These are phyloP conservation scores for Podaxis rugospora DNA, from an alignment of 768 basidiomycete genomes.

Conservation along the genomic window DNA sequence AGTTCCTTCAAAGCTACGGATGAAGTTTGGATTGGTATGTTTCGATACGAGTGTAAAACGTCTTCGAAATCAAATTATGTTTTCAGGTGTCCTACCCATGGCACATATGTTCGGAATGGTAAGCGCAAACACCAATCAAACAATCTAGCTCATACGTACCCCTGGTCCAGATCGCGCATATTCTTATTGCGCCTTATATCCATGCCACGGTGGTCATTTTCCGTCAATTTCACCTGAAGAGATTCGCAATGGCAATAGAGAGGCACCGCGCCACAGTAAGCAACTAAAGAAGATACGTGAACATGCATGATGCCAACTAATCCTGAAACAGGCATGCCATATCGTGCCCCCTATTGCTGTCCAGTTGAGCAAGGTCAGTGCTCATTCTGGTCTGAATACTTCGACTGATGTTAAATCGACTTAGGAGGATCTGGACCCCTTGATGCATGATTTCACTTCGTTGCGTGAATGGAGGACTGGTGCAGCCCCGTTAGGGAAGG, in stretches of 20 bases:
- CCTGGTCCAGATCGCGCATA: neutral
- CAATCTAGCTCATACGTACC: neutral
- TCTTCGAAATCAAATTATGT: neutral
- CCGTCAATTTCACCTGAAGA: constrained; percentile 2
- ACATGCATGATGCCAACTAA: neutral
- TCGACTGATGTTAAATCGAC: neutral
- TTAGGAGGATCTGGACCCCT: neutral
- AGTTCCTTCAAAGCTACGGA: neutral
- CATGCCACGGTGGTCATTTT: neutral
- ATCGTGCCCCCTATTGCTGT: constrained; percentile 3
- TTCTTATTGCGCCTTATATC: neutral
- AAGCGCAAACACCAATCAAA: neutral
- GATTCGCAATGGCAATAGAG: constrained; percentile 1
- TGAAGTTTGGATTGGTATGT: constrained; percentile 2
- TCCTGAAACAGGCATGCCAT: neutral
- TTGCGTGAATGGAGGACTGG: constrained; percentile 1
- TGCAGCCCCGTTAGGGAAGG: constrained; percentile 1
- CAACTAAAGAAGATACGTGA: neutral
- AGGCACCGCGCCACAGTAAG: neutral
- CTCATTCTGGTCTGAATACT: neutral
- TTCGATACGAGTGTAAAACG: neutral
- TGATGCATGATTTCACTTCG: neutral
- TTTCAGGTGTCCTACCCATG: neutral
- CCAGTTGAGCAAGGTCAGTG: neutral
- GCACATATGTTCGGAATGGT: constrained; percentile 4